phyloP scores from a whole-genome alignment of 306 rosid species.

The Carpinus fangiana region DNA sequence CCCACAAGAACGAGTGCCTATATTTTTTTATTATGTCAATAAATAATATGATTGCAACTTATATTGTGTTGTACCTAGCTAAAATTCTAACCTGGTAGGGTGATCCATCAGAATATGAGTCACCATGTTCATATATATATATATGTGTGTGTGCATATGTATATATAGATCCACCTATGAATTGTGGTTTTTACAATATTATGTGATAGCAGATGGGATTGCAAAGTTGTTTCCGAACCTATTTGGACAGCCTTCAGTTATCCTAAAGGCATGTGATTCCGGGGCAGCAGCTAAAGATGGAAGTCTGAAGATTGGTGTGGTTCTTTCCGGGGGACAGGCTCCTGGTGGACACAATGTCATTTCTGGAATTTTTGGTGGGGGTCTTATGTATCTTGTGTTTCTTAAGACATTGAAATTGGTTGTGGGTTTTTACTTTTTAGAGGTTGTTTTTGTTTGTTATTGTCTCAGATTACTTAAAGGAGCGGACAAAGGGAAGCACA shows the following conservation, averaged over 20 bases:
- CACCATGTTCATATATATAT: no score
- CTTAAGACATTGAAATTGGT: background rate
- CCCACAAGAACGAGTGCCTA: no score
- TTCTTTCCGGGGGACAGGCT: conserved; percentile 95
- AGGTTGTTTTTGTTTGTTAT: background rate
- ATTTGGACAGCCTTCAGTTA: conserved; percentile 86
- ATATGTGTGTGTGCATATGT: no score
- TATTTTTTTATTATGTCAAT: no score
- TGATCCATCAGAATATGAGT: no score
- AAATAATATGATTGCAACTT: no score
- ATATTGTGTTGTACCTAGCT: no score
- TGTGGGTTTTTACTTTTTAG: background rate
- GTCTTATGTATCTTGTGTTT: background rate
- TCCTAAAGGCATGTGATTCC: conserved; percentile 48
- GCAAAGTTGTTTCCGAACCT: conserved; percentile 82
- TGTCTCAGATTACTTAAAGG: conserved; percentile 80
- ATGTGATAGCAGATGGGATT: conserved; percentile 60
- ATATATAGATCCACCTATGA: no score
- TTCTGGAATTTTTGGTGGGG: conserved; percentile 78
- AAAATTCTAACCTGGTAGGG: no score
- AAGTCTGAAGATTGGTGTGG: conserved; percentile 89
- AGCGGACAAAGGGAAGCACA: conserved; percentile 66
- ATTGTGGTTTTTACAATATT: no score
- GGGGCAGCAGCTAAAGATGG: conserved; percentile 19
- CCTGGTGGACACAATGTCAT: conserved; percentile 99